A percentile compares a stretch with the other conserved stretches of the same genome.
Conservation (phyloP, 495 filamentous ascomycete species). For the Thermothielavioides terrestris region DNA sequence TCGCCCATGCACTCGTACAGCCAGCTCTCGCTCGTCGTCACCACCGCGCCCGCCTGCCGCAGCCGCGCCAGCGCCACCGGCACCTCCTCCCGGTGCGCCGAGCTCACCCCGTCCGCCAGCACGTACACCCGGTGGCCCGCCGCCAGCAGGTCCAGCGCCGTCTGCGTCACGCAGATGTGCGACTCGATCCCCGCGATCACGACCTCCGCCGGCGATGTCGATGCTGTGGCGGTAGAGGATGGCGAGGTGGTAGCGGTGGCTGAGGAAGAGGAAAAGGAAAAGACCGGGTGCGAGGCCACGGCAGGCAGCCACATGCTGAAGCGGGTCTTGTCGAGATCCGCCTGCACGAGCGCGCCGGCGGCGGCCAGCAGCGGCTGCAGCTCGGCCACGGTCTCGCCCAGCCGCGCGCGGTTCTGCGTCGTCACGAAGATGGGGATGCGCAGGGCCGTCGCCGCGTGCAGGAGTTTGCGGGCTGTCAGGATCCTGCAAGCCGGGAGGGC, state of each 20-base stretch:
- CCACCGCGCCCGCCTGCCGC: slow-evolving; percentile 62
- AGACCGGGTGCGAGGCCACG: slow-evolving; percentile 33
- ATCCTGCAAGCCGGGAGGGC: slow-evolving; percentile 29
- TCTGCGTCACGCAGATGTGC: slow-evolving; percentile 94
- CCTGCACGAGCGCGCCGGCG: slow-evolving; percentile 29
- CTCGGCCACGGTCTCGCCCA: slow-evolving; percentile 72
- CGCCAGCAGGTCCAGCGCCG: slow-evolving; percentile 67
- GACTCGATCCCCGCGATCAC: slow-evolving; percentile 81
- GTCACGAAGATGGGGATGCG: slow-evolving; percentile 72
- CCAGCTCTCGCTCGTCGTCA: slow-evolving; percentile 87
- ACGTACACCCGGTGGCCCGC: slow-evolving; percentile 78
- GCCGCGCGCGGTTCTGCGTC: slow-evolving; percentile 66
- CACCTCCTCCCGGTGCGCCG: slow-evolving; percentile 73
- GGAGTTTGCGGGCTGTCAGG: slow-evolving; percentile 46
- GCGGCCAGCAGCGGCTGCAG: slow-evolving; percentile 37
- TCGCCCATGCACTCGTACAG: slow-evolving; percentile 92
- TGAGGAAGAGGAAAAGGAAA: slow-evolving; percentile 21
- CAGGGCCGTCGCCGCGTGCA: slow-evolving; percentile 50
- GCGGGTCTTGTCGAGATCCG: slow-evolving; percentile 70
- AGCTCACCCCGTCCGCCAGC: slow-evolving; percentile 84
- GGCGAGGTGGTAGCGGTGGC: neutral
- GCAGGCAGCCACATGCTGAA: slow-evolving; percentile 70
- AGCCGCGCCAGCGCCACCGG: slow-evolving; percentile 68
- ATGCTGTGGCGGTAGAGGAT: neutral
- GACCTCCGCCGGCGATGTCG: slow-evolving; percentile 28